Evolutionary conservation across 116 monocot species (phyloP).

Genomic region (Trichopus zeylanicus): DNA sequence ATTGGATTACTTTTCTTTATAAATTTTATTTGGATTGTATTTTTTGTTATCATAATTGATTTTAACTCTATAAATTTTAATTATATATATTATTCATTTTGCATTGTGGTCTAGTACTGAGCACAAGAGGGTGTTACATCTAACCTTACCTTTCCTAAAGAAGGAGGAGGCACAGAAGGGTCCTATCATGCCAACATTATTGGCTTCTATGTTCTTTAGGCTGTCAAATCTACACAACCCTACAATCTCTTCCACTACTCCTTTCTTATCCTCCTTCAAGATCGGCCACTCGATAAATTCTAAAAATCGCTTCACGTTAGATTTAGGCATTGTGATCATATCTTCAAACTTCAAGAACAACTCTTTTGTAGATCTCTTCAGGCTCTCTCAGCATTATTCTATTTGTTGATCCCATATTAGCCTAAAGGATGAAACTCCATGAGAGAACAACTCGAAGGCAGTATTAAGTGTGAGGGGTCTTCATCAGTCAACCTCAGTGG

Average conservation of each 20-base stretch:
- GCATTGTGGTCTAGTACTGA: too few relatives aligned
- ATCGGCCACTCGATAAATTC: slow-evolving; percentile 35
- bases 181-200: too few relatives aligned
- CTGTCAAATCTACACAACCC: slow-evolving; percentile 22
- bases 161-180: too few relatives aligned
- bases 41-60: too few relatives aligned
- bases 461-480: neutral
- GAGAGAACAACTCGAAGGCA: slow-evolving; percentile 20
- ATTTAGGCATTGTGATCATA: slow-evolving; percentile 4
- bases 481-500: neutral
- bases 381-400: slow-evolving; percentile 26
- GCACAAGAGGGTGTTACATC: too few relatives aligned
- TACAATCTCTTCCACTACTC: slow-evolving; percentile 19
- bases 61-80: too few relatives aligned
- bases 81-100: too few relatives aligned
- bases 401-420: slow-evolving; percentile 42
- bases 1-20: too few relatives aligned
- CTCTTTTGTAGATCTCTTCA: slow-evolving; percentile 6
- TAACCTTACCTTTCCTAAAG: too few relatives aligned
- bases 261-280: slow-evolving; percentile 25
- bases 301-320: slow-evolving; percentile 16
- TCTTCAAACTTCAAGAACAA: slow-evolving; percentile 50
- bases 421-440: too few relatives aligned
- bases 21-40: too few relatives aligned
- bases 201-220: too few relatives aligned